Percentiles rank a stretch among this genome's conserved stretches.
phyloP scores from a whole-genome alignment of 2,329 filamentous ascomycete species.

The Ophiocordyceps robertsii region DNA sequence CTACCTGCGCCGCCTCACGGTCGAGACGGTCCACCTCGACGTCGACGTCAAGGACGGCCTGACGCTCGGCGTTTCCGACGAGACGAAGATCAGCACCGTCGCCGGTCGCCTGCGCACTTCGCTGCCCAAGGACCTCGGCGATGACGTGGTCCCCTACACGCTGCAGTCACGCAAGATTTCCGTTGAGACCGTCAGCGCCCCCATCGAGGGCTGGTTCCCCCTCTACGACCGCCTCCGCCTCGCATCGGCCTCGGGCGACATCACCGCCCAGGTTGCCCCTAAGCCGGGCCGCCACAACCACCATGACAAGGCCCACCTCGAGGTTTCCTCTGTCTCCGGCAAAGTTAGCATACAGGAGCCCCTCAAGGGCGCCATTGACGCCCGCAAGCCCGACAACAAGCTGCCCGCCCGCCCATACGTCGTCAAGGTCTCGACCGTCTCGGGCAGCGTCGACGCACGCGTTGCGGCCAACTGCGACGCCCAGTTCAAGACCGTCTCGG shows the following conservation, averaged over 20 bases:
- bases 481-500: constrained; percentile 24
- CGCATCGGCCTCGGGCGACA: constrained; percentile 28
- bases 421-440: constrained; percentile 27
- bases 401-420: constrained; percentile 34
- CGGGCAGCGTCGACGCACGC: constrained; percentile 27
- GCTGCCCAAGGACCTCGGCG: constrained; percentile 11
- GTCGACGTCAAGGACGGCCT: constrained; percentile 27
- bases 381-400: constrained; percentile 7
- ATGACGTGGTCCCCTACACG: constrained; percentile 19
- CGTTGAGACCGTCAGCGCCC: constrained; percentile 27
- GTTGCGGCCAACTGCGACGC: constrained; percentile 25
- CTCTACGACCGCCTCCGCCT: constrained; percentile 34
- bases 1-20: constrained; percentile 20
- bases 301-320: constrained; percentile 25
- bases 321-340: constrained; percentile 29
- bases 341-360: constrained; percentile 26
- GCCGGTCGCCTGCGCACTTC: constrained; percentile 21
- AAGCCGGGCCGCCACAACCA: constrained; percentile 20
- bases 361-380: constrained; percentile 12
- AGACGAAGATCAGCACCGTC: constrained; percentile 19
- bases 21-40: constrained; percentile 25
- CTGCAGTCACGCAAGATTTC: constrained; percentile 28
- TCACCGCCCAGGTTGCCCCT: constrained; percentile 26
- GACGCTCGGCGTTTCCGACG: constrained; percentile 16
- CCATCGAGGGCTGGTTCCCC: constrained; percentile 34